Evolutionary conservation across 2,329 filamentous ascomycete genomes (phyloP), one percentile per base, ranked within the genome.

Genomic region (Xylaria sp.): DNA sequence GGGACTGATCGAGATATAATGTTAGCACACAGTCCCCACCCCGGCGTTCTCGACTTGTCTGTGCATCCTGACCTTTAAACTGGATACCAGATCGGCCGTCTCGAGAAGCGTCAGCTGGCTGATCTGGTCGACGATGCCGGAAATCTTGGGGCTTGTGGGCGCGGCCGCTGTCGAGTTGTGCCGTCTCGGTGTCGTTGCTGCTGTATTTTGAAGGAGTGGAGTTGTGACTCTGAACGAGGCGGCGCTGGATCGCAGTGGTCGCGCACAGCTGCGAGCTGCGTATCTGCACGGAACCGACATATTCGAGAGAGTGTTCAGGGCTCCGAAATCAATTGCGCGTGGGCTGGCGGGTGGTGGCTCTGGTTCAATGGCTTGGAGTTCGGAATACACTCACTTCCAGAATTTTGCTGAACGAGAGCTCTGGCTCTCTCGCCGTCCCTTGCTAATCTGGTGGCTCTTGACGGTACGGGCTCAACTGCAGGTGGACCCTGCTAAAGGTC

Each of bases 21-120:
- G 42, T 71, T 65, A 74, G 71, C 51, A 66, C 22, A 31, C 42
- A 25, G 36, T 22, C 51, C 38, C 44, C 36, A 13, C 6, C 36
- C 51, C 4, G 2, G 5, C n/a, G 38, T 45, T 47, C 38, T 51
- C 13, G 44, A 11, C 42, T 61, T 47, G 17, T 20, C 13, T 27
- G 11, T 27, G 13, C 63, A 22, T 55, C 66, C 77, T 58, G 83
- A 98, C 96, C 92, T 99, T 99, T 79, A 99, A 85, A 81, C 90
- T 93, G 61, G 94, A 90, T 61, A 99, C 96, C 67, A 99, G 86
- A 79, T 98, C 96, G 65, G 96, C 95, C 44, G 96, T 99, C 87
- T 99, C 96, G 76, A 99, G 84, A 66, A 99, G 87, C 50, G 94
- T 99, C 87, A 99, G 91, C 88, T 96, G 90, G 83, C 95, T 97